These are phyloP conservation scores for Pseudophaeomoniella oleicola DNA, from an alignment of 2,329 filamentous ascomycete species.

Conservation along the genomic window DNA sequence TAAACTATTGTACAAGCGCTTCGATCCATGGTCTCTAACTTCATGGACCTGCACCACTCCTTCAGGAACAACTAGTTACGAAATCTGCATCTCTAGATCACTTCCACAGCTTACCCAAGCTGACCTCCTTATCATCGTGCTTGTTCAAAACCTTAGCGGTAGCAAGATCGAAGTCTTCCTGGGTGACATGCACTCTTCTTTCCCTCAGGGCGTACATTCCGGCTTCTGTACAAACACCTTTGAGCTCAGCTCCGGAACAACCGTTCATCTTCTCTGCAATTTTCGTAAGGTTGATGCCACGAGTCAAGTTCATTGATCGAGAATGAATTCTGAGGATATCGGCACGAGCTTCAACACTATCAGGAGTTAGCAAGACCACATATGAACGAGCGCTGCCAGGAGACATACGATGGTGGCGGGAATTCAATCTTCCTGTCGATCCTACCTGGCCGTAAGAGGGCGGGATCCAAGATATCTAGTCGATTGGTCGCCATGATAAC, in stretches of 20 bases:
- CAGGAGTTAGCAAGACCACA: constrained; percentile 6
- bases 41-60: too few relatives aligned
- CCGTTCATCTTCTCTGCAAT: constrained; percentile 99
- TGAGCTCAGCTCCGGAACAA: constrained; percentile 91
- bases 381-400: not conserved
- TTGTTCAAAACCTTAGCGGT: constrained; percentile 99
- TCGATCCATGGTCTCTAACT: too few relatives aligned
- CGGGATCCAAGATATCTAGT: constrained; percentile 91
- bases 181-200: constrained; percentile 90
- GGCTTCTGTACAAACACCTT: constrained; percentile 96
- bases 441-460: constrained; percentile 83
- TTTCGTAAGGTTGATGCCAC: constrained; percentile 95
- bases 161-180: constrained; percentile 96
- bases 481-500: constrained; percentile 99
- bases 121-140: constrained; percentile 96
- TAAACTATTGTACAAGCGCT: too few relatives aligned
- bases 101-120: constrained; percentile 77
- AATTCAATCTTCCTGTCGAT: constrained; percentile 99
- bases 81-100: constrained; percentile 24
- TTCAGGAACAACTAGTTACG: too few relatives aligned
- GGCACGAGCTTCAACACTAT: constrained; percentile 72
- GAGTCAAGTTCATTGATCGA: constrained; percentile 94
- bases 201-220: constrained; percentile 97
- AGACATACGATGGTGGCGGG: constrained; percentile 63
- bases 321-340: constrained; percentile 97